phyloP scores from a whole-genome alignment of 352 stramenopile genomes.

The Pythium rishiriense region DNA sequence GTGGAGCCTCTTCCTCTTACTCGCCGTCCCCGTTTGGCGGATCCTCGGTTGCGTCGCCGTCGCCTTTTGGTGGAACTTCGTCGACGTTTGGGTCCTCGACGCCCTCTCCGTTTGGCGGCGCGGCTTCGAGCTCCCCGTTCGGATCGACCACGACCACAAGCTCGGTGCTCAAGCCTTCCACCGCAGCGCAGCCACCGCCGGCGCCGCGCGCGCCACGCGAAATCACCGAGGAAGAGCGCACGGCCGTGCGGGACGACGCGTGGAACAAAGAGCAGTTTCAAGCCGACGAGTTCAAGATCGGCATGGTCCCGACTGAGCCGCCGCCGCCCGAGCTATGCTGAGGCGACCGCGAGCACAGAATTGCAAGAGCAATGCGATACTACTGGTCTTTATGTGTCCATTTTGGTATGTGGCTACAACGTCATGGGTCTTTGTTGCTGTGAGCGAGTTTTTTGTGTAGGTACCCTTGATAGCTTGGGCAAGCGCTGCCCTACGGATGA shows the following conservation, averaged over 20 bases:
- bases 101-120: background rate
- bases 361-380: background rate
- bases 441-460: too few relatives aligned
- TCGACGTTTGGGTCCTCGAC: too few relatives aligned
- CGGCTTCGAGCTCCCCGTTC: background rate
- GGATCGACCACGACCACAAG: background rate
- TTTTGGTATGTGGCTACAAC: too few relatives aligned
- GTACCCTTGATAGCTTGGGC: too few relatives aligned
- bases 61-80: background rate
- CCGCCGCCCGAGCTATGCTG: slow-evolving; percentile 57
- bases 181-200: slow-evolving; percentile 12
- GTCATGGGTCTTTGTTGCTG: too few relatives aligned
- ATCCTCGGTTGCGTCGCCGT: background rate
- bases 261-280: slow-evolving; percentile 70
- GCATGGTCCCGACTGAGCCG: slow-evolving; percentile 61
- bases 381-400: too few relatives aligned
- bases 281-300: slow-evolving; percentile 48
- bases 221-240: slow-evolving; percentile 23
- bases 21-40: background rate
- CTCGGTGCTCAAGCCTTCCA: slow-evolving; percentile 1
- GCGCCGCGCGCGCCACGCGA: slow-evolving; percentile 9
- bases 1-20: background rate
- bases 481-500: too few relatives aligned
- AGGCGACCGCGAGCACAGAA: too few relatives aligned
- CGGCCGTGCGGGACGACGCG: slow-evolving; percentile 47